Base-by-base conservation (phyloP, 768 basidiomycete species). In the Naganishia onofrii region DNA sequence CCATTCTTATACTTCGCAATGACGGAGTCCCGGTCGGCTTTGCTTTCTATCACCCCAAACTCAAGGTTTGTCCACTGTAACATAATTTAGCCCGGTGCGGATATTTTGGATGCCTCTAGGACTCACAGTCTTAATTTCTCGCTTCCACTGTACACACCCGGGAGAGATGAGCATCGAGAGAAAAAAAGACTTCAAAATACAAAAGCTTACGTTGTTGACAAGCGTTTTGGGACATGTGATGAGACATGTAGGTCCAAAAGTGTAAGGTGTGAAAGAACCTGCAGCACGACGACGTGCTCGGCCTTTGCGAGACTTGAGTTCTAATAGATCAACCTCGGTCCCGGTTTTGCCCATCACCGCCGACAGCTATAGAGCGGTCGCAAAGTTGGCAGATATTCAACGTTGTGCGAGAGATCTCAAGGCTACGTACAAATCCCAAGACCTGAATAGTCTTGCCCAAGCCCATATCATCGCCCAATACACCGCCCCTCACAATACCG, bases 391-490 rank as follows among this genome's bases (percentile, higher is more conserved):
- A 32, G 8, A 17, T 26, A 13, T 19, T 12, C 36, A 46, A 32
- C 19, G 10, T 5, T 36, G 42, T 15, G 42, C 9, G 10, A 2
- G n/a, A 38, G 26, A 54, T 29, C 9, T 6, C 1, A 6, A 69
- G 7, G n/a, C 21, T 29, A 70, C 77, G 71, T 60, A 78, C 78
- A 67, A 80, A 80, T 3, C 74, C 72, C 26, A 78, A 75, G 51
- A 78, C 89, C 79, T 98, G 95, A 26, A 97, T 93, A 0, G 95
- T 98, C 85, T 98, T 98, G 2, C 89, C 95, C 84, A 83, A 68
- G 60, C 92, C 95, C 95, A 98, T 98, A 76, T 98, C 95, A 78
- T 98, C 95, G 6, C 95, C 95, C 4, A 98, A 84, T 13, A 97
- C 78, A 0, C 89, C 94, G 0, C 95, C 95, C 53, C 84, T 83